A percentile compares a stretch with the other conserved stretches of the same genome.
Evolutionary conservation across 495 filamentous ascomycete species (phyloP).

Genomic region (Xylaria castorea): DNA sequence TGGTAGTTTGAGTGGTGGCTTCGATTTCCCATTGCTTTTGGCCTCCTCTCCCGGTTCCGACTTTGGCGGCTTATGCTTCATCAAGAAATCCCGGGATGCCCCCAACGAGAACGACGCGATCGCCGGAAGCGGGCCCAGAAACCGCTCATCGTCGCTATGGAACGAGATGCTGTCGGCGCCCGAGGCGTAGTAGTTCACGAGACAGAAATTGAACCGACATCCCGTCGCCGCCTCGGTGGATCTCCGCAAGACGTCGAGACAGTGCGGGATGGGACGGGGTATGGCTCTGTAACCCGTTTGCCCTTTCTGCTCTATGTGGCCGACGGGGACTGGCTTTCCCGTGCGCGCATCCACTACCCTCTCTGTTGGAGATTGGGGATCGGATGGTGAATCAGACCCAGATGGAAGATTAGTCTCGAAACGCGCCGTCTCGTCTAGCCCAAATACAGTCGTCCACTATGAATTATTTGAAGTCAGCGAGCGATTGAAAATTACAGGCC

Average conservation of each 20-base stretch:
- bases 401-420: conserved; percentile 40
- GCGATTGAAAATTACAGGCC: neutral
- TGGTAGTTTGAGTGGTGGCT: conserved; percentile 61
- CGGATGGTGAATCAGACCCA: neutral
- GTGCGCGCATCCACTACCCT: conserved; percentile 11
- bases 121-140: conserved; percentile 69
- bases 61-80: conserved; percentile 69
- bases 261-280: conserved; percentile 71
- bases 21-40: conserved; percentile 29
- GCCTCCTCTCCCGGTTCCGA: conserved; percentile 24
- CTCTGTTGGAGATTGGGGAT: neutral
- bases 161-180: conserved; percentile 75
- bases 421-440: conserved; percentile 65
- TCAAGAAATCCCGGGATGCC: conserved; percentile 67
- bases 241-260: conserved; percentile 63
- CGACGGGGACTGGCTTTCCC: conserved; percentile 11
- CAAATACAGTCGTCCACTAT: conserved; percentile 69
- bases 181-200: conserved; percentile 78
- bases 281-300: conserved; percentile 25
- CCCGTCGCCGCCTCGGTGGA: conserved; percentile 64
- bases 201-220: conserved; percentile 72
- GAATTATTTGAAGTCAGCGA: neutral
- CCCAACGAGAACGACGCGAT: conserved; percentile 77
- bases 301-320: conserved; percentile 21
- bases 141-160: conserved; percentile 78